Evolutionary conservation across 148 eudicot genomes (phyloP).

Genomic region (Euryodendron excelsum): DNA sequence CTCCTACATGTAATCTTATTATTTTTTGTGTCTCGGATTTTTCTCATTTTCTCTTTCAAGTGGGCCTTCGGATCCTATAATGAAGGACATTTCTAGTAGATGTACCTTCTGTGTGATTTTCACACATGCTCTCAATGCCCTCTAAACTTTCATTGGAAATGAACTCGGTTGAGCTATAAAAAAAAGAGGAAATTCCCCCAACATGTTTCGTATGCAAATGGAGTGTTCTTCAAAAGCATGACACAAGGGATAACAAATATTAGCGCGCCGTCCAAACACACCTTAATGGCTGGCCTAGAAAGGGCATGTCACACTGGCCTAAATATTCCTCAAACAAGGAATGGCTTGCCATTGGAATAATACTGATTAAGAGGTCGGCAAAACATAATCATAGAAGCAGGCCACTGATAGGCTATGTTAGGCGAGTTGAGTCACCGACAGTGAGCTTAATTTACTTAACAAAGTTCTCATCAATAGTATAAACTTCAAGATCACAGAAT

Average conservation of each 20-base stretch:
- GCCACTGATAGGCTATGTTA: neutral
- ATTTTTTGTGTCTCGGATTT: neutral
- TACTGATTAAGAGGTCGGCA: neutral
- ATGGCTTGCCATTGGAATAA: neutral
- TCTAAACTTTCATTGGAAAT: neutral
- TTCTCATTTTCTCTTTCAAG: neutral
- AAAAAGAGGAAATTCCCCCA: neutral
- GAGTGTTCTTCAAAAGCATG: constrained; percentile 2
- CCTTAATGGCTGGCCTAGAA: neutral
- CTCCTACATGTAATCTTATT: neutral
- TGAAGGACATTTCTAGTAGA: neutral
- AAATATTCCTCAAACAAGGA: constrained; percentile 5
- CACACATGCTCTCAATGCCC: neutral
- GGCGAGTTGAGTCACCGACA: constrained; percentile 8
- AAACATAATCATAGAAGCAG: constrained; percentile 13
- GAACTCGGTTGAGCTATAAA: neutral
- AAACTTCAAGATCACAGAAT: neutral
- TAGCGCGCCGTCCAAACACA: neutral
- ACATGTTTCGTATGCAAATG: neutral
- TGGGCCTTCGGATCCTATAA: neutral
- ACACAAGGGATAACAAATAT: neutral
- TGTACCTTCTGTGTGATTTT: neutral
- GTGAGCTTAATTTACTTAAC: constrained; percentile 11
- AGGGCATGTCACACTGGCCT: neutral
- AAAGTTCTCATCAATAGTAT: neutral